Evolutionary conservation across 108 stramenopile genomes (phyloP), one percentile per base, ranked within the genome.

Genomic region (Stephanodiscus triporus): DNA sequence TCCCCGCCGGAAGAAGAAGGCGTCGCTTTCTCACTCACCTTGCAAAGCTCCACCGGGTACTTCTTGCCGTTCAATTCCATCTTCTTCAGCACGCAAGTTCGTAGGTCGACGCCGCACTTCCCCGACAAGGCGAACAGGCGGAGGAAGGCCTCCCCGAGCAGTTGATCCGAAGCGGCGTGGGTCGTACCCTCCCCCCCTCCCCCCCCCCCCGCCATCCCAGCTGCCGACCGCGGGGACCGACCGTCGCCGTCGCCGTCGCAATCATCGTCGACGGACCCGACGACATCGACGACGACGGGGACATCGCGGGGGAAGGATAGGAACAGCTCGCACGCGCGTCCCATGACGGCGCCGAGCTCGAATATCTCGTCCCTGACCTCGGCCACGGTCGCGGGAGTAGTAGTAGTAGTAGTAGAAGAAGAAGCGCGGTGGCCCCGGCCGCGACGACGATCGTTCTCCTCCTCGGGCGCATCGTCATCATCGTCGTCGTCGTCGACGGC

Each of bases 21-120:
- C n/a, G n/a, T n/a, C n/a, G n/a, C n/a, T n/a, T n/a, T n/a, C n/a
- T n/a, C n/a, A 70, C 73, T 42, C 49, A 85, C 91, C 81, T 85
- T 90, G 72, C 92, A 93, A 9, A 92, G 76, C 68, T 96, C 87
- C 42, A 89, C 92, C 17, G 95, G 95, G 76, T 96, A 96, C 73
- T 96, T 96, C 23, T 68, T 67, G 11, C 66, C 77, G 70, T 95
- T 95, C 50, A 95, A 62, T 66, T 82, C 87, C 69, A 95, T 62
- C 81, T 95, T 95, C 54, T 81, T 82, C 17, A 80, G 80, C 53
- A 95, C 83, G 54, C 80, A 76, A 0, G 43, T 26, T 9, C 60
- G 17, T 23, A 85, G 63, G 72, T 85, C 78, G n/a, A 85, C 50
- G 10, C 67, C 56, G 56, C 76, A 78, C 14, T 65, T 55, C 11